Base-by-base conservation (phyloP, 2,329 filamentous ascomycete genomes). In the Aureobasidium mangrovei region DNA sequence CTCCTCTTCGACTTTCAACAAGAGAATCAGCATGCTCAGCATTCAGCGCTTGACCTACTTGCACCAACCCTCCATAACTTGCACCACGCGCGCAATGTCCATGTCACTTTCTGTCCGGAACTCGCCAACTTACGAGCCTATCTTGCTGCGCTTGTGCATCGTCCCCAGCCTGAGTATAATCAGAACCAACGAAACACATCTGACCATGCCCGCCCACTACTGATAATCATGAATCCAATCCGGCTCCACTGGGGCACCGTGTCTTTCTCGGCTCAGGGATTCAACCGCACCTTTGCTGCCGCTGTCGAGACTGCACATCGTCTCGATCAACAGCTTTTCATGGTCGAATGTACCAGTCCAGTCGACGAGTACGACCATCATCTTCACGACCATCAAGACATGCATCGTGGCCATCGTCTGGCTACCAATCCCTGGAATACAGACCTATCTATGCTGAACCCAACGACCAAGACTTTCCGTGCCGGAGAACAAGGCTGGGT, bases 71-170 rank as follows among this genome's bases (percentile, higher is more conserved):
- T 95, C 10, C 78, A 83, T 53, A 79, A 88, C 58, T 74, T 91
- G 29, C 80, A 84, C 44, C 77, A 79, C 3, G 84, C 88, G 6
- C 79, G 82, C 31, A 81, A 84, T 62, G 78, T 94, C 58, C 81
- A 80, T 53, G 69, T 91, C 7, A 72, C 81, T 35, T 96, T 94
- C 69, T 79, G 82, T 53, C 82, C 88, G 0, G 88, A 85, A 2
- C 77, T 93, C 53, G 82, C 86, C 26, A 83, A 87, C 67, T 78
- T 95, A 5, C 84, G 88, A 53, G 88, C 88, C 35, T 88, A 85
- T 63, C 75, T 96, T 18, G 75, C 85, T 40, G 42, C 10, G 7
- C 38, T 9, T 28, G 49, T 5, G 24, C 24, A n/a, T 46, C 36
- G 10, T 18, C 31, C 29, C 27, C 35, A 41, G 28, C 24, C 4